Evolutionary conservation across 805 yeast genomes (phyloP).

Genomic region (Metschnikowia santaceciliae): DNA sequence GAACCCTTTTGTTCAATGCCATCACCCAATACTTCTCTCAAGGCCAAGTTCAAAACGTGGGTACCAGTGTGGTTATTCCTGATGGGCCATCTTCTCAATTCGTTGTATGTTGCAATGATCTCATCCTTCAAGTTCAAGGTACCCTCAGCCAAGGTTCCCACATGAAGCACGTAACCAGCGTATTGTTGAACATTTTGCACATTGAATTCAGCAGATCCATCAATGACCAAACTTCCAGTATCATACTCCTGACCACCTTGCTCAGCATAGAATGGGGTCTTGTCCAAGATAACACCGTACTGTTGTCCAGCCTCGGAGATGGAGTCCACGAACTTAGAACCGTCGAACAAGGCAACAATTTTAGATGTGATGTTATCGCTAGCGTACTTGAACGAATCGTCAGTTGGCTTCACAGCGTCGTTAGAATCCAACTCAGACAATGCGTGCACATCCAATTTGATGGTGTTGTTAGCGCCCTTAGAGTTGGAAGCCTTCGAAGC

Average conservation of each 20-base stretch:
- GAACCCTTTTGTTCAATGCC: conserved; percentile 95
- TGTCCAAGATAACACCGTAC: conserved; percentile 79
- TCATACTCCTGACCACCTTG: conserved; percentile 99
- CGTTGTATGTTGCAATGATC: conserved; percentile 86
- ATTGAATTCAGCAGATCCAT: conserved; percentile 80
- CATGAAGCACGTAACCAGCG: conserved; percentile 94
- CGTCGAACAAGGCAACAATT: conserved; percentile 68
- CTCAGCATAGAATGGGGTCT: conserved; percentile 95
- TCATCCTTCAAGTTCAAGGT: conserved; percentile 59
- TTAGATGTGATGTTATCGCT: conserved; percentile 64
- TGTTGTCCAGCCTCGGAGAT: conserved; percentile 42
- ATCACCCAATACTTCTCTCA: conserved; percentile 82
- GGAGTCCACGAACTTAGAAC: conserved; percentile 54
- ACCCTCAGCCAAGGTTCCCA: conserved; percentile 84
- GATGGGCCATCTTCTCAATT: conserved; percentile 91
- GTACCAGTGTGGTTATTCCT: conserved; percentile 99
- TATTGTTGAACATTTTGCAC: conserved; percentile 90
- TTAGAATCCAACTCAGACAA: conserved; percentile 64
- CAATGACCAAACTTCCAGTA: conserved; percentile 87
- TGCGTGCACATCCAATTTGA: conserved; percentile 90
- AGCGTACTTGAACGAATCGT: conserved; percentile 77
- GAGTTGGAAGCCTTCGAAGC: conserved; percentile 89
- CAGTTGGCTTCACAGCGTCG: conserved; percentile 67
- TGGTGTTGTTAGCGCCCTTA: conserved; percentile 48
- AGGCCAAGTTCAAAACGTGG: conserved; percentile 85